Evolutionary conservation across 345 rosid genomes (phyloP).

Genomic region (Pistacia vera): DNA sequence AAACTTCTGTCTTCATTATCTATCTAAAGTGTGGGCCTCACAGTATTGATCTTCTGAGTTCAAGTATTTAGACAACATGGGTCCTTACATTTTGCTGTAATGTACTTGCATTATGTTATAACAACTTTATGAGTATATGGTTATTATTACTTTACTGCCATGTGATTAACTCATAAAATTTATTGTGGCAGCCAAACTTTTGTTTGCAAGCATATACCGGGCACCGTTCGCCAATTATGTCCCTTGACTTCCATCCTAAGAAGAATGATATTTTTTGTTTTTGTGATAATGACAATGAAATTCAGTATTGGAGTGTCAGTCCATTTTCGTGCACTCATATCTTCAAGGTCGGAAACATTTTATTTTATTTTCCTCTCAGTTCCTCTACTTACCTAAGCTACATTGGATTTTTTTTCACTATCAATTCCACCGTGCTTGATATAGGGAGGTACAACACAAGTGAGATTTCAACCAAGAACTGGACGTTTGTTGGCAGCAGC

Average conservation of each 20-base stretch:
- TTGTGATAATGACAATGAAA: slow-evolving; percentile 57
- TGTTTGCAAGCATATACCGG: slow-evolving; percentile 46
- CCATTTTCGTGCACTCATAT: slow-evolving; percentile 43
- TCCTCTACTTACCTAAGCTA: slow-evolving; percentile 6
- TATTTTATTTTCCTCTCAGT: neutral
- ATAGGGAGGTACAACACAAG: slow-evolving; percentile 61
- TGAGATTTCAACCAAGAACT: slow-evolving; percentile 65
- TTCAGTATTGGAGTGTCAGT: slow-evolving; percentile 55
- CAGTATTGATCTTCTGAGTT: neutral
- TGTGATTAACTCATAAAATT: slow-evolving; percentile 14
- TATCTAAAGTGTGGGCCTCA: neutral
- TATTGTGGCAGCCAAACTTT: slow-evolving; percentile 52
- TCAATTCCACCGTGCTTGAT: slow-evolving; percentile 9
- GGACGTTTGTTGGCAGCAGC: slow-evolving; percentile 71
- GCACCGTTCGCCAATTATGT: slow-evolving; percentile 60
- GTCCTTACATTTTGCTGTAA: neutral
- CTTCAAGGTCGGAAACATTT: slow-evolving; percentile 45
- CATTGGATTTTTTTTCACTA: neutral
- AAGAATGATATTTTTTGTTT: slow-evolving; percentile 65
- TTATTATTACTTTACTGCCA: neutral
- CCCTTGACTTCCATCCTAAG: slow-evolving; percentile 74
- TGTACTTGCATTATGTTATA: slow-evolving; percentile 2
- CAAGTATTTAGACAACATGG: neutral
- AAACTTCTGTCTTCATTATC: neutral
- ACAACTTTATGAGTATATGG: neutral